Evolutionary conservation across 2,329 filamentous ascomycete species (phyloP), one percentile per base, ranked within the genome.

Genomic region (Westerdykella sp.): DNA sequence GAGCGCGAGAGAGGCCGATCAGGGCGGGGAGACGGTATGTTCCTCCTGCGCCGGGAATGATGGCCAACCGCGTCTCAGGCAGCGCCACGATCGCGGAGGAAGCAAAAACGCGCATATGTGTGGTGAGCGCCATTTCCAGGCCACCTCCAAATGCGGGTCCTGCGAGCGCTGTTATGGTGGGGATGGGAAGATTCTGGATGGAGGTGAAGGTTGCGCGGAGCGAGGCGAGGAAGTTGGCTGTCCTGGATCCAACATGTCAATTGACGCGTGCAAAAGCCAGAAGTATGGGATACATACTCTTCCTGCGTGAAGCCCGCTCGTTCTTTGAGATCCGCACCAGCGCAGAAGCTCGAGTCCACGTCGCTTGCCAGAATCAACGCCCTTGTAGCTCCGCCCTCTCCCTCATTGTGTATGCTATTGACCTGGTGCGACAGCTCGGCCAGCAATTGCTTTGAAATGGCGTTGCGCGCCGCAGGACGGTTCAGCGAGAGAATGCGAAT

Each of bases 241-340:
- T 95, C 54, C 91, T 95, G 57, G 36, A 31, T 13, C 6, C 12
- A 14, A n/a, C 11, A 15, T 35, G 47, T 60, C 36, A 15, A 3
- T 38, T 41, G 50, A 32, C 41, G 21, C 11, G 12, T 16, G n/a
- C 4, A 23, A 31, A 22, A 21, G 52, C 40, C 46, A 44, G 14
- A n/a, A 5, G 22, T 10, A 23, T 3, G 9, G 22, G 31, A 15
- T 18, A 35, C 32, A 48, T 67, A 95, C 89, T 96, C 85, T 56
- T 88, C 79, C 47, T 75, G 77, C 1, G 80, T 83, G 68, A 96
- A 93, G 4, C 76, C 79, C 45, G 78, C 77, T 22, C 91, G 75
- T 73, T 96, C 91, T 65, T 96, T 97, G 58, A 98, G 70, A 63
- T 98, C 93, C 4, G 93, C 93, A 31, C 93, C 93, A 0, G 93